Percentiles rank a stretch among this genome's conserved stretches.
phyloP scores from a whole-genome alignment of 2,329 filamentous ascomycete species.

The Paraphaeosphaeria minitans region DNA sequence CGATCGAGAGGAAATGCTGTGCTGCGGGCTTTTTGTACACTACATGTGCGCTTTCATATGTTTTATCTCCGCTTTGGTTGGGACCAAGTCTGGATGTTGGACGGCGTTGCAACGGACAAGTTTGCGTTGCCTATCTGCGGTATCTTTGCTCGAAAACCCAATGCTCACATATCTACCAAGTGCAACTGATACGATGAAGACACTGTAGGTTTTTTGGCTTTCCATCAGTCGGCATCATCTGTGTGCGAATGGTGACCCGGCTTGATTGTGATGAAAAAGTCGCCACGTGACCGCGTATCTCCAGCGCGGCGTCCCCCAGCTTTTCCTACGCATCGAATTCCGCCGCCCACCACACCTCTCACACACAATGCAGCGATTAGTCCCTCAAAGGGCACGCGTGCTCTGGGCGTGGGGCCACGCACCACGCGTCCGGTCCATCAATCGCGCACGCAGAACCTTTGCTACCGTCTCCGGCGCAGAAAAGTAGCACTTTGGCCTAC shows the following conservation, averaged over 20 bases:
- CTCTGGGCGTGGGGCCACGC: constrained; percentile 58
- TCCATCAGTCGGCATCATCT: too few species aligned
- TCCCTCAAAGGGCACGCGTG: constrained; percentile 41
- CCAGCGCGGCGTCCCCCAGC: constrained; percentile 27
- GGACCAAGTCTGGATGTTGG: constrained; percentile 10
- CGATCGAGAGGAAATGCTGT: not conserved
- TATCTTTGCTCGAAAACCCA: not conserved
- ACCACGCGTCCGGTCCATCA: constrained; percentile 52
- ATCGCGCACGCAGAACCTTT: constrained; percentile 46
- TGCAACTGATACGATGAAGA: too few species aligned
- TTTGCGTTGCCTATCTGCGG: not conserved
- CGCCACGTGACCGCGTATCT: constrained; percentile 27
- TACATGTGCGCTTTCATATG: constrained; percentile 27
- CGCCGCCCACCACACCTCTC: constrained; percentile 2
- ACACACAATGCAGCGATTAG: constrained; percentile 29
- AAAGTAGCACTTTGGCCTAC: constrained; percentile 29
- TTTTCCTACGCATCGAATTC: constrained; percentile 18
- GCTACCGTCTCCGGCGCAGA: constrained; percentile 52
- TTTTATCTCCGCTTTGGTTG: constrained; percentile 39
- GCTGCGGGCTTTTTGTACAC: constrained; percentile 24
- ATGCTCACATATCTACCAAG: too few species aligned
- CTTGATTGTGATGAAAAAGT: not conserved
- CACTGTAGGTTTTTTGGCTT: too few species aligned
- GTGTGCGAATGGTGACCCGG: too few species aligned
- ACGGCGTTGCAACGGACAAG: constrained; percentile 17